phyloP scores from a whole-genome alignment of 768 basidiomycete genomes.

The Megacollybia marginata region DNA sequence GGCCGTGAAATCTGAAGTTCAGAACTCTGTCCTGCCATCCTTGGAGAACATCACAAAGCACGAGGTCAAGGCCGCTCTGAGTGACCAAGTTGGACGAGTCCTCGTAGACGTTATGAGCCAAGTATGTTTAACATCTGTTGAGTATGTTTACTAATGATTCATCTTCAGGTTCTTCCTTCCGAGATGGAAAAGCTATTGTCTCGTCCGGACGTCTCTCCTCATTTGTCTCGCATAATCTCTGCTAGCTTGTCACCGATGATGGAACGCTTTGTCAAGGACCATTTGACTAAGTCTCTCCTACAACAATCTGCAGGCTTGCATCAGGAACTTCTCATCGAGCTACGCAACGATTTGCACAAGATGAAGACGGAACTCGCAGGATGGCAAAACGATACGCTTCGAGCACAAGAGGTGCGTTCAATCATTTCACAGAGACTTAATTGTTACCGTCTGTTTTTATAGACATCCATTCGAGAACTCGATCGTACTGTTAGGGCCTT shows the following conservation, averaged over 20 bases:
- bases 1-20: constrained; percentile 81
- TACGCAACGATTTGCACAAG: constrained; percentile 65
- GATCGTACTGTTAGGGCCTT: constrained; percentile 70
- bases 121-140: constrained; percentile 32
- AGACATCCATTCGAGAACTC: constrained; percentile 74
- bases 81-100: constrained; percentile 70
- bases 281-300: constrained; percentile 64
- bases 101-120: constrained; percentile 67
- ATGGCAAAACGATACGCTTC: constrained; percentile 76
- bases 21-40: constrained; percentile 75
- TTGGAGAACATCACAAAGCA: constrained; percentile 76
- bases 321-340: constrained; percentile 70
- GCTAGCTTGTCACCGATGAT: constrained; percentile 67
- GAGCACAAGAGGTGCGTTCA: constrained; percentile 64
- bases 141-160: constrained; percentile 6
- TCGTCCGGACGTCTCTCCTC: constrained; percentile 68
- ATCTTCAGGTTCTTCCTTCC: constrained; percentile 55
- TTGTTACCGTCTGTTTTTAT: constrained; percentile 4
- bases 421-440: neutral
- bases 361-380: constrained; percentile 74
- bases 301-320: constrained; percentile 72
- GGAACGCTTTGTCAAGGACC: constrained; percentile 77
- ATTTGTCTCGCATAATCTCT: constrained; percentile 71
- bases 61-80: constrained; percentile 73
- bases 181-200: constrained; percentile 77